A percentile compares a stretch with the other conserved stretches of the same genome.
Evolutionary conservation across 106 monocot genomes (phyloP).

Genomic region (Xerophyta viscosa): DNA sequence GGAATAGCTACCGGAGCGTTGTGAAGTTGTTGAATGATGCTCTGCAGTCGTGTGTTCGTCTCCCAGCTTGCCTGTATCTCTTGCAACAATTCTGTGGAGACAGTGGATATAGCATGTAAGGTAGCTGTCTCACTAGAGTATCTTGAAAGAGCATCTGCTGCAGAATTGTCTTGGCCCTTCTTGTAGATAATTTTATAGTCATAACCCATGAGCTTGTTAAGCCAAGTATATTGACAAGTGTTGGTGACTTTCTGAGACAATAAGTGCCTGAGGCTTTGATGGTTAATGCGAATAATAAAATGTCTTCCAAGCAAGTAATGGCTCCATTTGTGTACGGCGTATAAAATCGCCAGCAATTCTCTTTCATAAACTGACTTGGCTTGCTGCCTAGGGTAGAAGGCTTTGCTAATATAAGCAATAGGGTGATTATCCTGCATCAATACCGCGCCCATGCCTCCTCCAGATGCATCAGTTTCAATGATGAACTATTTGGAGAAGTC

Average conservation of each 20-base stretch:
- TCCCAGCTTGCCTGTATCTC: too few species aligned
- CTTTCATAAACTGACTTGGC: conserved; percentile 8
- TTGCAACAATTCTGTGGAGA: too few species aligned
- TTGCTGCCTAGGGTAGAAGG: background rate
- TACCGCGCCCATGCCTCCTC: background rate
- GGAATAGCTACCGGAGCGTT: too few species aligned
- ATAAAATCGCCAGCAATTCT: conserved; percentile 10
- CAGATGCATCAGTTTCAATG: background rate
- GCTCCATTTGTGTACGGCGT: conserved; percentile 3
- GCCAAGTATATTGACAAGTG: background rate
- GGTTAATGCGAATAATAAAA: conserved; percentile 15
- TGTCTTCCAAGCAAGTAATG: conserved; percentile 4
- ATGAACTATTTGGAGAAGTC: conserved; percentile 1
- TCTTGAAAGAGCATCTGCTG: background rate
- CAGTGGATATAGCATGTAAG: too few species aligned
- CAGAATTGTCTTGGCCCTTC: background rate
- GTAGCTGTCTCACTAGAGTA: background rate
- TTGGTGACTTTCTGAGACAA: background rate
- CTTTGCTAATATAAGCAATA: conserved; percentile 10
- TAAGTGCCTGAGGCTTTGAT: conserved; percentile 2
- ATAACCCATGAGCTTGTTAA: background rate
- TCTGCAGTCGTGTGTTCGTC: too few species aligned
- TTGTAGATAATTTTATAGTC: background rate
- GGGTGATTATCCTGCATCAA: background rate
- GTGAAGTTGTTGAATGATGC: too few species aligned